phyloP scores from a whole-genome alignment of 495 filamentous ascomycete species.

The Tuber brumale region DNA sequence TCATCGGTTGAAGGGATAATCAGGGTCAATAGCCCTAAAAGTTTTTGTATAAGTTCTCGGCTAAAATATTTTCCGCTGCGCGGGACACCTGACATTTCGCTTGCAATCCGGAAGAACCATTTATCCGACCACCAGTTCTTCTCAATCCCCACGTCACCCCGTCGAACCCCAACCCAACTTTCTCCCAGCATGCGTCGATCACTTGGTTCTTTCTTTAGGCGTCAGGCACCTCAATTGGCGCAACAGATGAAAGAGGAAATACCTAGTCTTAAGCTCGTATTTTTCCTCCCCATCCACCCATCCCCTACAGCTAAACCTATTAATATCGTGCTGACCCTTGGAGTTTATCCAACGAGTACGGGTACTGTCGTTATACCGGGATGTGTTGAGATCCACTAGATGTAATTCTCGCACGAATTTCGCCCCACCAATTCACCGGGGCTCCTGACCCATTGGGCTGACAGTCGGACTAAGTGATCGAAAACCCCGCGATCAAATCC shows the following conservation, averaged over 20 bases:
- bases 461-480: slow-evolving; percentile 11
- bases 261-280: not conserved
- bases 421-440: not conserved
- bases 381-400: slow-evolving; percentile 26
- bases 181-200: not conserved
- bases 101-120: not conserved
- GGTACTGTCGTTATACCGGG: slow-evolving; percentile 27
- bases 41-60: too few relatives aligned
- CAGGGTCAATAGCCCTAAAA: too few relatives aligned
- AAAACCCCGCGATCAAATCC: slow-evolving; percentile 19
- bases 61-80: too few relatives aligned
- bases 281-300: not conserved
- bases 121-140: not conserved
- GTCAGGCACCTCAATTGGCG: not conserved
- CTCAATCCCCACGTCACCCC: not conserved
- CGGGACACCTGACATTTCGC: not conserved
- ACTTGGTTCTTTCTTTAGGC: not conserved
- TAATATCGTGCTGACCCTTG: not conserved
- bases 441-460: slow-evolving; percentile 43
- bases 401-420: slow-evolving; percentile 11
- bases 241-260: not conserved
- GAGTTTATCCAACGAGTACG: slow-evolving; percentile 29
- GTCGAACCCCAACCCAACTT: not conserved
- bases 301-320: not conserved
- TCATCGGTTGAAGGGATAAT: too few relatives aligned